Evolutionary conservation across 257 asterid species (phyloP).

Genomic region (Knoxia roxburghii): DNA sequence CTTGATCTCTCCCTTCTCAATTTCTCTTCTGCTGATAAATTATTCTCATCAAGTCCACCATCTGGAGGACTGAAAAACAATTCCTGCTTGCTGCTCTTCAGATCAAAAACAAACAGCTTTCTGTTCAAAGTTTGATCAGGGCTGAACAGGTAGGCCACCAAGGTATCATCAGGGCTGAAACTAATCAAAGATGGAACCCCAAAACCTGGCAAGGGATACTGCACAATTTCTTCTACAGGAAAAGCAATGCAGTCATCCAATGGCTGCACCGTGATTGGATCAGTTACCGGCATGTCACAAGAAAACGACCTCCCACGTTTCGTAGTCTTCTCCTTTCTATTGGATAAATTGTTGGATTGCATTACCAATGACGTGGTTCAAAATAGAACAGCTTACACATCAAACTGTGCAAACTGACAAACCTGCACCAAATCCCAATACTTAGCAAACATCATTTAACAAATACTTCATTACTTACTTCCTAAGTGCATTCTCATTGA

Average conservation of each 20-base stretch:
- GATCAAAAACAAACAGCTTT: conserved; percentile 61
- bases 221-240: conserved; percentile 82
- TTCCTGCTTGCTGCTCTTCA: conserved; percentile 55
- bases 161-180: conserved; percentile 81
- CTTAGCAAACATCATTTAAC: not conserved
- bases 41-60: conserved; percentile 95
- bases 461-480: not conserved
- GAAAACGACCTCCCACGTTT: conserved; percentile 49
- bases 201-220: conserved; percentile 77
- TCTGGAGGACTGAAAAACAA: conserved; percentile 69
- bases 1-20: conserved; percentile 86
- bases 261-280: conserved; percentile 42
- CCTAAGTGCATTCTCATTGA: not conserved
- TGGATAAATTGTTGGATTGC: conserved; percentile 47
- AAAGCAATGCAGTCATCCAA: conserved; percentile 47
- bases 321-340: conserved; percentile 36
- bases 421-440: conserved; percentile 24
- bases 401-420: conserved; percentile 36
- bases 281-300: conserved; percentile 63
- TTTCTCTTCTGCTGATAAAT: conserved; percentile 81
- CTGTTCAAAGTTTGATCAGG: conserved; percentile 64
- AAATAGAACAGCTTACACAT: conserved; percentile 33
- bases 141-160: conserved; percentile 69
- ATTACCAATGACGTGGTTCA: conserved; percentile 42
- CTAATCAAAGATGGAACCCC: conserved; percentile 65